phyloP scores from a whole-genome alignment of 2,329 filamentous ascomycete genomes.

The Epichloe sylvatica region DNA sequence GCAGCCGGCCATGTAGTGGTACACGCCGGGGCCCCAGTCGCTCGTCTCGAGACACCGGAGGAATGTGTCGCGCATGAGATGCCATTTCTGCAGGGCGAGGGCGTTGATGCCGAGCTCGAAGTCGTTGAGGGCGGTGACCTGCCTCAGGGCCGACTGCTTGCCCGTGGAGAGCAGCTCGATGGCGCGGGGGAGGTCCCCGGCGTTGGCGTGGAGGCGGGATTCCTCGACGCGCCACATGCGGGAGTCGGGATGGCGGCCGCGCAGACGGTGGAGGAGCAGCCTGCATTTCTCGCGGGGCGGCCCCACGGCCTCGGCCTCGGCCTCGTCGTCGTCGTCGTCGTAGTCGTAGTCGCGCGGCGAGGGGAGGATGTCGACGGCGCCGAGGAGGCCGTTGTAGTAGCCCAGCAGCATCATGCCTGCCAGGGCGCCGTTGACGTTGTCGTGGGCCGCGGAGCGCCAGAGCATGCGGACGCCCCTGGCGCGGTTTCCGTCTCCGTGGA shows the following conservation, averaged over 20 bases:
- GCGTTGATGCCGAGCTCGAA: slow-evolving; percentile 72
- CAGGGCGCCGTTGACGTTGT: slow-evolving; percentile 36
- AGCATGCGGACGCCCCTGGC: slow-evolving; percentile 71
- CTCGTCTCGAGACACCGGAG: slow-evolving; percentile 64
- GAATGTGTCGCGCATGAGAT: slow-evolving; percentile 60
- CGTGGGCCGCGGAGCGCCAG: slow-evolving; percentile 75
- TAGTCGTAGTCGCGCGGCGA: slow-evolving; percentile 33
- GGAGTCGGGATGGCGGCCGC: slow-evolving; percentile 63
- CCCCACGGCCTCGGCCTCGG: slow-evolving; percentile 40
- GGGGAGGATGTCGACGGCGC: slow-evolving; percentile 69
- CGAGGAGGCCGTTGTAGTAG: slow-evolving; percentile 36
- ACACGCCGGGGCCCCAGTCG: slow-evolving; percentile 80
- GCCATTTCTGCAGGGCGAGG: slow-evolving; percentile 69
- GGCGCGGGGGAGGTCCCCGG: slow-evolving; percentile 52
- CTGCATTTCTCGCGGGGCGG: slow-evolving; percentile 59
- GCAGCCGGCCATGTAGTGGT: slow-evolving; percentile 74
- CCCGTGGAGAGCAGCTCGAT: slow-evolving; percentile 49
- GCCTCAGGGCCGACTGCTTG: slow-evolving; percentile 61
- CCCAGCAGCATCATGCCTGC: no score
- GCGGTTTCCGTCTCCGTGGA: slow-evolving; percentile 83
- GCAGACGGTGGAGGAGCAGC: slow-evolving; percentile 58
- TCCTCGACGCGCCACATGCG: slow-evolving; percentile 82
- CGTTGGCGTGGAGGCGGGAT: slow-evolving; percentile 58
- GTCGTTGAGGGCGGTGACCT: slow-evolving; percentile 69
- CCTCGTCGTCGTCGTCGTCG: slow-evolving; percentile 18